These are phyloP conservation scores for Leucogyrophana mollusca DNA, from an alignment of 768 basidiomycete genomes.

Conservation along the genomic window DNA sequence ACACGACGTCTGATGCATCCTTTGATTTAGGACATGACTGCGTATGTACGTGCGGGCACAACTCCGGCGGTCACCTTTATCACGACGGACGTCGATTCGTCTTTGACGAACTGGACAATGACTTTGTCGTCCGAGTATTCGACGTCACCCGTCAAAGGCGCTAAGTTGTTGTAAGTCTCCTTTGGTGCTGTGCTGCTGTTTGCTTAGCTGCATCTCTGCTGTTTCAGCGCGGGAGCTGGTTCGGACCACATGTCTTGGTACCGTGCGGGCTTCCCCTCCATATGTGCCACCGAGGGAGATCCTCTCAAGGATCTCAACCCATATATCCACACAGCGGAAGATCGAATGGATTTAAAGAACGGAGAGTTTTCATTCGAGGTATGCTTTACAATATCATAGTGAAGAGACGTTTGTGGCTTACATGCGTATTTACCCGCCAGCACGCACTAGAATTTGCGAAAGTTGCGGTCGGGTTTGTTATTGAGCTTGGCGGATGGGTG, in stretches of 20 bases:
- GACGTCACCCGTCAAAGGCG: constrained; percentile 8
- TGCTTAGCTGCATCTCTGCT: not conserved
- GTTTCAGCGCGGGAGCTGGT: constrained; percentile 36
- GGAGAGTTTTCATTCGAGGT: constrained; percentile 45
- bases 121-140: constrained; percentile 31
- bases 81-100: constrained; percentile 39
- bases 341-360: constrained; percentile 19
- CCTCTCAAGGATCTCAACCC: constrained; percentile 42
- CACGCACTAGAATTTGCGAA: constrained; percentile 63
- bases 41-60: constrained; percentile 21
- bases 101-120: constrained; percentile 40
- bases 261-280: constrained; percentile 37
- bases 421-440: constrained; percentile 36
- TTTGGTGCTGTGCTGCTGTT: not conserved
- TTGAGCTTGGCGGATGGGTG: constrained; percentile 41
- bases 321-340: constrained; percentile 34
- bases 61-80: constrained; percentile 24
- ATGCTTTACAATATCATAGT: too few species aligned
- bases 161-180: constrained; percentile 31
- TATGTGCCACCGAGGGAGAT: constrained; percentile 44
- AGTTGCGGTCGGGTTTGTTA: constrained; percentile 54
- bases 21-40: constrained; percentile 33
- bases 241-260: constrained; percentile 50
- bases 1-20: constrained; percentile 40
- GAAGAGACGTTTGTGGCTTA: constrained; percentile 37